A percentile compares a stretch with the other conserved stretches of the same genome.
Conservation (phyloP, 1,284 basidiomycete genomes). For the Gymnopus androsaceus region DNA sequence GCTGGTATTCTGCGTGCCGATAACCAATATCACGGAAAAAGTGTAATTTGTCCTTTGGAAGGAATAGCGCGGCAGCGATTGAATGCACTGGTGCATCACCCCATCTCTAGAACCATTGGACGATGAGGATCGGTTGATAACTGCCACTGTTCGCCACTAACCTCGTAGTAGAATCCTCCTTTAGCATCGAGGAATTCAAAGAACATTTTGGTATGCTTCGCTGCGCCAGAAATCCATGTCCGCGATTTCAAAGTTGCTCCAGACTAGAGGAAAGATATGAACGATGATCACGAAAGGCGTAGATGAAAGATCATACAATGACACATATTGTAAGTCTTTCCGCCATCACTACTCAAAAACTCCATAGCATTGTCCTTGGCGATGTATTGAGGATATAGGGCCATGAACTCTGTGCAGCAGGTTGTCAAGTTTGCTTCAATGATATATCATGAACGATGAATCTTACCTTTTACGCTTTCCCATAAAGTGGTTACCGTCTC, state of each 20-base stretch:
- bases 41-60: conserved; percentile 62
- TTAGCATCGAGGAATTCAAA: conserved; percentile 74
- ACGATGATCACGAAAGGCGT: neutral
- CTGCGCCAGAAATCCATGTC: conserved; percentile 77
- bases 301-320: conserved; percentile 58
- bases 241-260: conserved; percentile 85
- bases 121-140: neutral
- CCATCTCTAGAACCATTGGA: conserved; percentile 54
- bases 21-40: conserved; percentile 70
- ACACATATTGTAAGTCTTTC: conserved; percentile 76
- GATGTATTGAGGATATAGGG: conserved; percentile 66
- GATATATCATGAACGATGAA: neutral
- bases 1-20: conserved; percentile 37
- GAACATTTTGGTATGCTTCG: conserved; percentile 71
- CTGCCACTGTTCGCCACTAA: conserved; percentile 17
- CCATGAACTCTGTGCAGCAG: conserved; percentile 59
- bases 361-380: conserved; percentile 70
- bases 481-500: conserved; percentile 81
- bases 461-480: conserved; percentile 68
- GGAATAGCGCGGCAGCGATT: conserved; percentile 70
- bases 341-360: conserved; percentile 73
- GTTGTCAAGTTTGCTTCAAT: neutral
- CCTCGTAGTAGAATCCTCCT: conserved; percentile 85
- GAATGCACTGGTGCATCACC: conserved; percentile 83
- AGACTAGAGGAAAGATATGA: conserved; percentile 44